Evolutionary conservation across 441 rosid genomes (phyloP), one percentile per base, ranked within the genome.

Genomic region (Arabidopsis lyrata): DNA sequence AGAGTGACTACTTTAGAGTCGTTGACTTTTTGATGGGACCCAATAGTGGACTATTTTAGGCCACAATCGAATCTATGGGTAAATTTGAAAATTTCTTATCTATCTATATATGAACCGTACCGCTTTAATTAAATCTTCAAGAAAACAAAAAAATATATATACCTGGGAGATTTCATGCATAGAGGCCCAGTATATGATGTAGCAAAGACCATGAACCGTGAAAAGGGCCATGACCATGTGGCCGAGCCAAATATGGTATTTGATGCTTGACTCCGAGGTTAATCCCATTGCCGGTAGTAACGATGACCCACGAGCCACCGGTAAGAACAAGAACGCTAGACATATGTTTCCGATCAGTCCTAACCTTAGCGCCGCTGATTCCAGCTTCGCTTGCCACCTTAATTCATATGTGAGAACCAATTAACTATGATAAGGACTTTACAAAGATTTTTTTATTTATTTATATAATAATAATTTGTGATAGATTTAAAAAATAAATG

Each of bases 171-270:
- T 57, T 10, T 79, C 54, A 52, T 79, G 57, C 2, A 81, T 70
- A 29, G 58, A 55, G 0, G 64, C 68, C 88, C 90, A 86, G 15
- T 6, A 69, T 24, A 76, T 18, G 72, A 84, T 73, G 83, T 65
- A 86, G 73, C 80, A 63, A 53, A 86, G n/a, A 12, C 92, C 88
- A 44, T 88, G 90, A 48, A 80, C 45, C 0, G 88, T 81, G 73
- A 84, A 83, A 71, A 84, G 63, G 36, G 66, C 2, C 86, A 88
- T 81, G 79, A 78, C 81, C 55, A 83, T 47, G 68, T 88, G 92
- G 0, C 92, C 92, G 13, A 88, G 77, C 88, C 92, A 86, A n/a
- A 86, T 84, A 58, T 88, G 92, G 38, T 88, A 88, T 82, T 84
- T 86, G 72, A 88, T 83, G 85, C 90, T 82, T 5, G 77, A 72